Evolutionary conservation across 306 rosid species (phyloP), one percentile per base, ranked within the genome.

Genomic region (Luffa acutangula): DNA sequence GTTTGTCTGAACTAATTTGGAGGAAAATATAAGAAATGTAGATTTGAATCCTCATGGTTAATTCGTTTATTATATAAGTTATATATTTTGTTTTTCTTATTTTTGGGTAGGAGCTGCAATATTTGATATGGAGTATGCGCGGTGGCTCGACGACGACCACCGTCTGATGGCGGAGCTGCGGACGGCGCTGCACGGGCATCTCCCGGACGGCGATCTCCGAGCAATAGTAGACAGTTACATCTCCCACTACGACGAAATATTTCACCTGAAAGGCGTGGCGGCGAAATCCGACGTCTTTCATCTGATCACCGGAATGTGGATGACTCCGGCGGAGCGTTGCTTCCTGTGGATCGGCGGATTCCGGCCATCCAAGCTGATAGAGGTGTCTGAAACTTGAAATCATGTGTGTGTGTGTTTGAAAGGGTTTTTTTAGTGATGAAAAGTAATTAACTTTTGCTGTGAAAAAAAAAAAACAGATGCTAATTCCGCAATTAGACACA

Each of bases 261-360:
- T 95, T 81, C 81, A 84, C 78, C 83, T 95, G 3, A 95, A 92
- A 62, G 86, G 82, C 4, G 81, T 85, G 84, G 97, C 92, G 5
- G 97, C 92, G 0, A 92, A 90, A 81, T 82, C 97, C 14, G 98
- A 95, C 59, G 98, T 92, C n/a, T 91, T 95, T 75, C 98, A 95
- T 66, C 92, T 95, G 25, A 83, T 87, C 0, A 92, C 89, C n/a
- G 98, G 98, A 37, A 79, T 85, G 85, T 95, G 98, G 98, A 79
- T 87, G 66, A 79, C 93, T n/a, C 91, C 96, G 3, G 97, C 94
- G 12, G 99, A 96, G 79, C 87, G 97, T 43, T 93, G 94, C 89
- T 93, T 96, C 93, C 89, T 90, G 14, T 93, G 99, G 98, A 90
- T 96, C 17, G 99, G 98, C 20, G 99, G 99, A 42, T 93, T 96